These are phyloP conservation scores for Fraxinus velutina DNA, from an alignment of 305 asterid species.

Conservation along the genomic window DNA sequence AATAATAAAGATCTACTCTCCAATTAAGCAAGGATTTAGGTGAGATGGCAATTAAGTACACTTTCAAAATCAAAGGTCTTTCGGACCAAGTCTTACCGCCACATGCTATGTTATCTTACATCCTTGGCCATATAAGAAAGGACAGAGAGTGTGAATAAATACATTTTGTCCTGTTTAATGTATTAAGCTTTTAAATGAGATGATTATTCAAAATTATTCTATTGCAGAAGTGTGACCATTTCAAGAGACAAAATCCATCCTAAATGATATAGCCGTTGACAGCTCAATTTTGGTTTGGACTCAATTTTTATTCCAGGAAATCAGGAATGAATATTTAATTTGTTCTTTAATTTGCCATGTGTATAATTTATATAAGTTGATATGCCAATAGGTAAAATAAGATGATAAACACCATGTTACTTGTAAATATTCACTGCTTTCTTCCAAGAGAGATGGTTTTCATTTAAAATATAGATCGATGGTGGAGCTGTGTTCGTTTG, in stretches of 20 bases:
- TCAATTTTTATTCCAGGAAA: background rate
- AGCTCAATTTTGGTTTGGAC: background rate
- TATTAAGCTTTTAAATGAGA: background rate
- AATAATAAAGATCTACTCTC: background rate
- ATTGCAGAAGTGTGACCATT: background rate
- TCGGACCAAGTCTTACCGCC: background rate
- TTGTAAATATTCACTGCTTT: background rate
- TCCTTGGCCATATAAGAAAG: background rate
- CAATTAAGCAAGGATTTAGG: background rate
- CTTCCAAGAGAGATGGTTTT: constrained; percentile 1
- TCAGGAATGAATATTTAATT: background rate
- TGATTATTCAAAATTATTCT: background rate
- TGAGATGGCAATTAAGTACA: background rate
- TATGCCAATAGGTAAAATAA: background rate
- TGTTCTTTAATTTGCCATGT: background rate
- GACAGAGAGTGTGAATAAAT: background rate
- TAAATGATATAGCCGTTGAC: background rate
- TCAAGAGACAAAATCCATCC: background rate
- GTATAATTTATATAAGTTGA: background rate
- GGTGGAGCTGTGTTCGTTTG: background rate
- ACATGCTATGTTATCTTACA: background rate
- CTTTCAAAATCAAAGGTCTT: background rate
- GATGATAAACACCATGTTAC: background rate
- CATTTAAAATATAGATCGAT: background rate
- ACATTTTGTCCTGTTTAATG: background rate